Evolutionary conservation across 1,284 basidiomycete genomes (phyloP).

Genomic region (Lignosus rhinocerotis): DNA sequence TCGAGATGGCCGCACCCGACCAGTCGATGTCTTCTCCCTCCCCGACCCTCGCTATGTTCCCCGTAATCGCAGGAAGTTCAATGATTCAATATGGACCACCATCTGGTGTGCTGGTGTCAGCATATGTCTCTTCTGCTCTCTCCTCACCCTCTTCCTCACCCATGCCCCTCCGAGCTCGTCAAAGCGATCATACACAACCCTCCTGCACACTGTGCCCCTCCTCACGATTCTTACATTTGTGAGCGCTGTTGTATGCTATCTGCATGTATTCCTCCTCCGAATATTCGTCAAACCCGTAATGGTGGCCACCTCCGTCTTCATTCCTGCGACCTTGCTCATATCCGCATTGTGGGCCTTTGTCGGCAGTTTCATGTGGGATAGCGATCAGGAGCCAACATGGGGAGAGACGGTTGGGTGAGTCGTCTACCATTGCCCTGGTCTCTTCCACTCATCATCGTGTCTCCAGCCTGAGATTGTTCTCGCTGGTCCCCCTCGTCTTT

Average conservation of each 20-base stretch:
- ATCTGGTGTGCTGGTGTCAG: slow-evolving; percentile 61
- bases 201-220: slow-evolving; percentile 84
- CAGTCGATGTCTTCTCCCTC: slow-evolving; percentile 68
- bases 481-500: slow-evolving; percentile 72
- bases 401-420: slow-evolving; percentile 81
- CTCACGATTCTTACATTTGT: slow-evolving; percentile 77
- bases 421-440: not conserved
- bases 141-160: slow-evolving; percentile 63
- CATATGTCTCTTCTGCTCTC: slow-evolving; percentile 58
- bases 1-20: slow-evolving; percentile 59
- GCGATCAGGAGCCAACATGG: slow-evolving; percentile 66
- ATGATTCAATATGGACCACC: slow-evolving; percentile 72
- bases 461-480: slow-evolving; percentile 70
- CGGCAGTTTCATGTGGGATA: slow-evolving; percentile 87
- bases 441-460: slow-evolving; percentile 3
- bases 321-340: slow-evolving; percentile 79
- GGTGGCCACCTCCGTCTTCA: slow-evolving; percentile 74
- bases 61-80: slow-evolving; percentile 63
- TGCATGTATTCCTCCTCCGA: slow-evolving; percentile 75
- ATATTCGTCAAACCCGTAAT: slow-evolving; percentile 84
- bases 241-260: slow-evolving; percentile 72
- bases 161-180: slow-evolving; percentile 40
- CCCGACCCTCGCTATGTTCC: slow-evolving; percentile 70
- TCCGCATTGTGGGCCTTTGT: slow-evolving; percentile 87
- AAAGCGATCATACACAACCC: slow-evolving; percentile 57